A percentile compares a stretch with the other conserved stretches of the same genome.
Conservation (phyloP, 78 protist genomes). For the Emiliania huxleyi region DNA sequence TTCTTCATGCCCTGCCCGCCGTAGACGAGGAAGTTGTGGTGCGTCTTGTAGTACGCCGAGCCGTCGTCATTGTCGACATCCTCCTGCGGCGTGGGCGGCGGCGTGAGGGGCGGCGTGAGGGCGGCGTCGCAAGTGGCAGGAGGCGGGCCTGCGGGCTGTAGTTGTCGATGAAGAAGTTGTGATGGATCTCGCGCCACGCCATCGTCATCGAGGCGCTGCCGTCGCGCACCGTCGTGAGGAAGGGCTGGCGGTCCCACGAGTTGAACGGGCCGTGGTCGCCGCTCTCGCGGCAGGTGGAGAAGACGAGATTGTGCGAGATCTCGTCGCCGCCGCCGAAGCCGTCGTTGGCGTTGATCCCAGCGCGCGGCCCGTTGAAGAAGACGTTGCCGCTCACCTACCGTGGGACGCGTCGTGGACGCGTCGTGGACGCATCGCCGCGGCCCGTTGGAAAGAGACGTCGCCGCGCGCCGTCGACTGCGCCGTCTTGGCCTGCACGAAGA, state of each 20-base stretch:
- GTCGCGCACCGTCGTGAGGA: constrained; percentile 13
- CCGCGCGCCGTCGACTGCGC: not conserved
- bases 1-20: constrained; percentile 45
- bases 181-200: not conserved
- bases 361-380: constrained; percentile 57
- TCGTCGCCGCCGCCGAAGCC: constrained; percentile 56
- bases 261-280: constrained; percentile 64
- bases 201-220: constrained; percentile 25
- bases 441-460: constrained; percentile 49
- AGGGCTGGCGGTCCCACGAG: constrained; percentile 62
- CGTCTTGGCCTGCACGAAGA: constrained; percentile 41
- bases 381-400: constrained; percentile 36
- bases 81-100: not conserved
- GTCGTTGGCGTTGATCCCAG: constrained; percentile 55
- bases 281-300: constrained; percentile 48
- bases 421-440: too few relatives aligned
- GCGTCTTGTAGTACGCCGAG: constrained; percentile 29
- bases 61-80: constrained; percentile 64
- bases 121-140: not conserved
- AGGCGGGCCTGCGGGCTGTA: not conserved
- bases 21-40: constrained; percentile 49
- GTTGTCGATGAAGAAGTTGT: constrained; percentile 55
- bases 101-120: not conserved
- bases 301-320: constrained; percentile 26
- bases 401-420: too few relatives aligned